A percentile compares a stretch with the other conserved stretches of the same genome.
phyloP scores from a whole-genome alignment of 768 basidiomycete genomes.

The Termitomyces sp. region DNA sequence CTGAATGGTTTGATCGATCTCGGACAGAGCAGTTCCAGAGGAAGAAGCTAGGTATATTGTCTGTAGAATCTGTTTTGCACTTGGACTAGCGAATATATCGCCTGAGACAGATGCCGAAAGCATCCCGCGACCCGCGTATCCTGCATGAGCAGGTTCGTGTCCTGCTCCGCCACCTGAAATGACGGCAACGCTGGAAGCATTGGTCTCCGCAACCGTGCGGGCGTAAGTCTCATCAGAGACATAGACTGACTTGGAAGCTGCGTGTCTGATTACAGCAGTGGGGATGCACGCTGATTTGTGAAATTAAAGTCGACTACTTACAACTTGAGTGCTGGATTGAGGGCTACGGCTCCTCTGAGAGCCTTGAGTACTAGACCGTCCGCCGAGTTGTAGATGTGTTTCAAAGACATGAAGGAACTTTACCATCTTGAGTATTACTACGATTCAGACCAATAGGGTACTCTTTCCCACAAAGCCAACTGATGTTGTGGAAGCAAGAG shows the following conservation, averaged over 20 bases:
- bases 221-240: conserved; percentile 12
- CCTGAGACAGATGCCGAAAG: conserved; percentile 52
- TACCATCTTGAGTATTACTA: background rate
- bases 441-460: background rate
- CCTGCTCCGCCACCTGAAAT: conserved; percentile 49
- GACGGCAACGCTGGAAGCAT: conserved; percentile 26
- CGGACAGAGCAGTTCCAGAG: conserved; percentile 9
- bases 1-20: background rate
- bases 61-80: conserved; percentile 49
- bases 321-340: conserved; percentile 34
- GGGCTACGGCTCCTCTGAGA: conserved; percentile 32
- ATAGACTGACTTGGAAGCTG: conserved; percentile 30
- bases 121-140: conserved; percentile 53
- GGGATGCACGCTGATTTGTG: background rate
- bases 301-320: conserved; percentile 16
- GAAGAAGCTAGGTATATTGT: conserved; percentile 42
- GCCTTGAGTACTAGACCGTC: conserved; percentile 39
- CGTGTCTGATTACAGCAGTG: conserved; percentile 22
- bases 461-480: background rate
- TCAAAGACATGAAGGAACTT: conserved; percentile 28
- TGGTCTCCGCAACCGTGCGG: background rate
- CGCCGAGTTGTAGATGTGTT: conserved; percentile 35
- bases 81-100: conserved; percentile 58
- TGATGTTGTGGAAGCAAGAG: background rate
- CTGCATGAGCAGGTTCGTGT: conserved; percentile 56